Evolutionary conservation across 2,329 filamentous ascomycete species (phyloP), one percentile per base, ranked within the genome.

Genomic region (Hypoxylon sp.): DNA sequence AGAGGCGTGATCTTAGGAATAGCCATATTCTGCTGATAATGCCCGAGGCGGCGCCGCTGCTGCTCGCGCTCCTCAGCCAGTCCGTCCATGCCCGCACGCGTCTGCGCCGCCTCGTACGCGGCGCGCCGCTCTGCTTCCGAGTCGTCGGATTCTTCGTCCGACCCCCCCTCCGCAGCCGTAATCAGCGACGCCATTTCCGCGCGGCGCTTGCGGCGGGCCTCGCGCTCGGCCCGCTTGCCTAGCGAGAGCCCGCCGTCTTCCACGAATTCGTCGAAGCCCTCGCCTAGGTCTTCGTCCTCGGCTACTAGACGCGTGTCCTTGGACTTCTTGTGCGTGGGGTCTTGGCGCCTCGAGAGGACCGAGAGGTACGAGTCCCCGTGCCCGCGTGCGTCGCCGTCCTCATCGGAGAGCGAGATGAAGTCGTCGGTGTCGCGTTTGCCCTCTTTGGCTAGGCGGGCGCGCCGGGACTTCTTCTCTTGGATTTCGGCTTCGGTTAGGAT

Each of bases 221-320:
- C 92, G 20, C 88, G 89, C 80, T 96, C 93, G 0, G 94, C 94
- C 68, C 92, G 92, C 69, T 87, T 89, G 35, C 94, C 93, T 0
- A 98, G 84, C 1, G 92, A 88, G 8, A 98, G 88, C 6, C 89
- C 89, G 7, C 92, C 94, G 77, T 97, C 93, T 44, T 96, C 92
- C 7, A 96, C 93, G 74, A 93, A 97, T 61, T 95, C 91, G 67
- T 98, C 95, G 74, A 97, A 98, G 0, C 94, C 95, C 81, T 98
- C 96, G 40, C 92, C 93, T 0, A 98, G 87, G 76, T 98, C 94
- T 77, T 98, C 95, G 74, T 98, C 95, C 35, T 98, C 94, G 46
- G 86, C 88, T 5, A 94, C 87, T 1, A 98, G 86, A 1, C 95
- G 88, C 5, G 91, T 92, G 68, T 94, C 87, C 35, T 89, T 55